Evolutionary conservation across 2,329 filamentous ascomycete species (phyloP), one percentile per base, ranked within the genome.

Genomic region (Ophiosphaerella korrae): DNA sequence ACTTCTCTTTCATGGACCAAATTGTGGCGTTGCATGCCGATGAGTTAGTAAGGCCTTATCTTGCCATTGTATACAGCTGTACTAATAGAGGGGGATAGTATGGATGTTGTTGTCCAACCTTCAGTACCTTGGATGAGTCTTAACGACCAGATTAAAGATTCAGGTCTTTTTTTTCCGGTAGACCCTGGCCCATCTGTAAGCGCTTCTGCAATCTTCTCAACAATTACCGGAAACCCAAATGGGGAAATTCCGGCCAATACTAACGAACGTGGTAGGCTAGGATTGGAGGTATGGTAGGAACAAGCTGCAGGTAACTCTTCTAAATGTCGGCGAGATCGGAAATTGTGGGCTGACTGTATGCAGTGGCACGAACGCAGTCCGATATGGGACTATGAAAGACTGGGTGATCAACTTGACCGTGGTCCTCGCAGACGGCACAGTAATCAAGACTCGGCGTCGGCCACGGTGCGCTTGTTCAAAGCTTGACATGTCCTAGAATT

Each of bases 41-140:
- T 3, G 92, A 96, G 72, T 74, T 65, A 68, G 72, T 60, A 26
- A 45, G 31, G 32, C 16, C 41, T 45, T 31, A n/a, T 14, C 13
- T 26, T 35, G 29, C n/a, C 34, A 29, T 5, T 9, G 16, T 11
- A 11, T 16, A 8, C 24, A n/a, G 31, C 23, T 23, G 23, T 13
- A 48, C 63, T 73, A 52, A 72, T 57, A 18, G 57, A 34, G 34
- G 26, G 7, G 48, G 34, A 35, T 39, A 82, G 71, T 70, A 91
- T 96, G 89, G 92, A 97, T 63, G 82, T 96, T 42, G 89, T 96
- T 4, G 91, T 97, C 3, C 92, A 97, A 71, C 92, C 92, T 3
- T 89, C 89, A 6, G 87, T 97, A 8, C 88, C 88, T n/a, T 97
- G 92, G 92, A 92, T 95, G 82, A 85, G 89, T 45, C 77, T 97